Percentiles rank a stretch among this genome's conserved stretches.
These are phyloP conservation scores for Carpinus fangiana DNA, from an alignment of 306 rosid species.

Conservation along the genomic window DNA sequence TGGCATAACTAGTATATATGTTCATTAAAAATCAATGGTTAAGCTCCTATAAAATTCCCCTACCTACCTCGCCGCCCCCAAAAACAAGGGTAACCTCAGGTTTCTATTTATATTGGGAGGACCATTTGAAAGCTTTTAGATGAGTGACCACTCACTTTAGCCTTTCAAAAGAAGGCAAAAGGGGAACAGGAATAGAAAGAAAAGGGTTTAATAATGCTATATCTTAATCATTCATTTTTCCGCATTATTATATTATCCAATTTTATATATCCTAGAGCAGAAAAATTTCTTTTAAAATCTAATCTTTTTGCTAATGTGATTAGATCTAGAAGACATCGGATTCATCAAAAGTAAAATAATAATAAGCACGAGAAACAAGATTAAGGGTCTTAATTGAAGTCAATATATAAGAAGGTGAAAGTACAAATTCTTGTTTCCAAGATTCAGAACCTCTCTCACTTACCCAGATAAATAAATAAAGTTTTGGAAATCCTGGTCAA, in stretches of 20 bases:
- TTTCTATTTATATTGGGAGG: constrained; percentile 19
- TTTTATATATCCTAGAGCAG: neutral
- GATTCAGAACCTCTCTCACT: neutral
- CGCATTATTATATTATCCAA: neutral
- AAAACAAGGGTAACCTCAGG: constrained; percentile 48
- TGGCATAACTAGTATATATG: no score
- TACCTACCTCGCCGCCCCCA: constrained; percentile 30
- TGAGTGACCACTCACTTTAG: constrained; percentile 24
- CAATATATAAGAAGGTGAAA: no score
- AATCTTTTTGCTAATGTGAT: no score
- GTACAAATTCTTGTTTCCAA: no score
- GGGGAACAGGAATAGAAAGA: constrained; percentile 16
- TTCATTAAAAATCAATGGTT: no score
- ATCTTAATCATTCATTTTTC: constrained; percentile 27
- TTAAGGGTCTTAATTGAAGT: no score
- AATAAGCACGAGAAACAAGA: neutral
- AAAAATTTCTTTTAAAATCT: neutral
- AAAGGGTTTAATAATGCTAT: constrained; percentile 27
- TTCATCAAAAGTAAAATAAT: no score
- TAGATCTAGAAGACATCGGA: no score
- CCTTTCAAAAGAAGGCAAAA: no score
- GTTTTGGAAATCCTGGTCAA: neutral
- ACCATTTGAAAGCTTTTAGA: constrained; percentile 7
- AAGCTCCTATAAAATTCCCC: neutral
- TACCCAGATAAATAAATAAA: neutral